These are phyloP conservation scores for Paramyrothecium roridum DNA, from an alignment of 2,329 filamentous ascomycete genomes.

Conservation along the genomic window DNA sequence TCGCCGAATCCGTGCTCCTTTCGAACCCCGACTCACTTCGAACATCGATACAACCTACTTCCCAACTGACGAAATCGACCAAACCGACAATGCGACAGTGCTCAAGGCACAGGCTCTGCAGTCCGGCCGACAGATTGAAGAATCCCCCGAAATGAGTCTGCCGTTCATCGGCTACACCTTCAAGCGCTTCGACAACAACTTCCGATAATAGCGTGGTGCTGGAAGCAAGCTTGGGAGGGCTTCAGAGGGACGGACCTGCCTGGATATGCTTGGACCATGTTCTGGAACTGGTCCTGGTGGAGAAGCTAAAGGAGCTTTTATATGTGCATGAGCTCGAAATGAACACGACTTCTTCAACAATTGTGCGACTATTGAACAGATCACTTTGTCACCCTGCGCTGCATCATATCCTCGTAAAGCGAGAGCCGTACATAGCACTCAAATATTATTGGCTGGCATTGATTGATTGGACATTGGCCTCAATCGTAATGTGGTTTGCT, in stretches of 20 bases:
- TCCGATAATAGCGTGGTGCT: slow-evolving; percentile 37
- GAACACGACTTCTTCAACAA: not conserved
- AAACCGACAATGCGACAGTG: slow-evolving; percentile 87
- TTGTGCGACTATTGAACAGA: too few species aligned
- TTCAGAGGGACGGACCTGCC: not conserved
- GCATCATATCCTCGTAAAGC: too few species aligned
- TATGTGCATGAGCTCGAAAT: not conserved
- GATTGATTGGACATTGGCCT: too few species aligned
- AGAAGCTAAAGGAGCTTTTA: not conserved
- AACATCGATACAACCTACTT: slow-evolving; percentile 98
- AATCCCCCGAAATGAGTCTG: slow-evolving; percentile 90
- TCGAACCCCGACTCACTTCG: slow-evolving; percentile 88
- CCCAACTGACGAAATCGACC: slow-evolving; percentile 96
- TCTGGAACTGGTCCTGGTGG: slow-evolving; percentile 14
- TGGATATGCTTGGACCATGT: slow-evolving; percentile 4
- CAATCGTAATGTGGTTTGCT: too few species aligned
- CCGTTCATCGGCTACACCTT: slow-evolving; percentile 71
- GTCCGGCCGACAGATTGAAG: slow-evolving; percentile 62
- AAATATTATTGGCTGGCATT: too few species aligned
- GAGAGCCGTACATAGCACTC: too few species aligned
- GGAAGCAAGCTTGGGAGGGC: not conserved
- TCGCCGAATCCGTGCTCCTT: slow-evolving; percentile 88
- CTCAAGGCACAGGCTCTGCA: slow-evolving; percentile 80
- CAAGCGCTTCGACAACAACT: slow-evolving; percentile 86
- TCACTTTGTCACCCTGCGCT: too few species aligned